A percentile compares a stretch with the other conserved stretches of the same genome.
These are phyloP conservation scores for Persicaria maculosa DNA, from an alignment of 148 eudicot species.

Conservation along the genomic window DNA sequence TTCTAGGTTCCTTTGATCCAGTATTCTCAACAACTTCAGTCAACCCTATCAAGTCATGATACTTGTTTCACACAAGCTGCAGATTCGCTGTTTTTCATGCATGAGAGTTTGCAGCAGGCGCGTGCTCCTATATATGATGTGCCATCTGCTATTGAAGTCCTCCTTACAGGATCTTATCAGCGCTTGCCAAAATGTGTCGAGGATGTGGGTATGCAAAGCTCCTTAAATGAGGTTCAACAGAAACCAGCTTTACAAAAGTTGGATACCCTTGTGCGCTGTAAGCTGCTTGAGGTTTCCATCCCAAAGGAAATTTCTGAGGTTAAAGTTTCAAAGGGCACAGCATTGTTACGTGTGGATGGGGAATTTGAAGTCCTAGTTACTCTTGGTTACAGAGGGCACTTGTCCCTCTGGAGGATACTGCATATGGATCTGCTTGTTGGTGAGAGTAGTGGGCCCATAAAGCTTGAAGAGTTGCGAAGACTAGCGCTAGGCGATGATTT, in stretches of 20 bases:
- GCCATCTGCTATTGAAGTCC: slow-evolving; percentile 90
- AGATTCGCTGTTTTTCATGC: slow-evolving; percentile 95
- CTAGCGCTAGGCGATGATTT: slow-evolving; percentile 91
- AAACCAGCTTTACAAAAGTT: slow-evolving; percentile 80
- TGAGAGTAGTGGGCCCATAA: slow-evolving; percentile 74
- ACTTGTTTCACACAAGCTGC: slow-evolving; percentile 96
- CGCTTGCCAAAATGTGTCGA: slow-evolving; percentile 94
- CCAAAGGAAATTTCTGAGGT: slow-evolving; percentile 79
- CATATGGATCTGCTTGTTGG: slow-evolving; percentile 98
- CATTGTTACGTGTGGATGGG: slow-evolving; percentile 72
- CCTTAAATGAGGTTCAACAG: slow-evolving; percentile 65
- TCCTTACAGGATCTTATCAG: slow-evolving; percentile 82
- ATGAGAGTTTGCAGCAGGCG: slow-evolving; percentile 95
- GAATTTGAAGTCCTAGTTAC: slow-evolving; percentile 93
- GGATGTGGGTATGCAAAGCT: slow-evolving; percentile 75
- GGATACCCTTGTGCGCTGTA: slow-evolving; percentile 80
- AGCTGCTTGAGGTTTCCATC: slow-evolving; percentile 69
- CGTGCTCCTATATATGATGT: slow-evolving; percentile 99
- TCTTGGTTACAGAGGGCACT: slow-evolving; percentile 96
- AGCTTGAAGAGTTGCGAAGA: slow-evolving; percentile 72
- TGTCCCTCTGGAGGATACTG: slow-evolving; percentile 94
- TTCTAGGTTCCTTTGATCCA: slow-evolving; percentile 93
- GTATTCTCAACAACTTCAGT: slow-evolving; percentile 81
- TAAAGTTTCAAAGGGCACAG: slow-evolving; percentile 84
- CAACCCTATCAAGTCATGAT: slow-evolving; percentile 89